These are phyloP conservation scores for Vanderwaltozyma tropicalis DNA, from an alignment of 805 yeast species.

Conservation along the genomic window DNA sequence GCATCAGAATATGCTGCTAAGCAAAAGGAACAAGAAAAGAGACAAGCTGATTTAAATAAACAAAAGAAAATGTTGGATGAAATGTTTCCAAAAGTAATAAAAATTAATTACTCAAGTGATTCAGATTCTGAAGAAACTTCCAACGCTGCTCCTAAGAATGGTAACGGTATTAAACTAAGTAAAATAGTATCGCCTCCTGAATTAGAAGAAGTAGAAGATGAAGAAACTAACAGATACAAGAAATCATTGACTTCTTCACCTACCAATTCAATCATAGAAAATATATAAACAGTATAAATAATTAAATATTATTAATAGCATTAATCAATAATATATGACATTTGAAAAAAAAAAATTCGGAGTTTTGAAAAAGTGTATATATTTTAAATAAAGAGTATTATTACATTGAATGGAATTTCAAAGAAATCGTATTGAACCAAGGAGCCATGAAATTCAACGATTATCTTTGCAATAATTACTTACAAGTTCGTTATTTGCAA, in stretches of 20 bases:
- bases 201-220: conserved; percentile 29
- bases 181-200: conserved; percentile 11
- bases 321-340: background rate
- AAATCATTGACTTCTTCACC: conserved; percentile 17
- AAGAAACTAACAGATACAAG: conserved; percentile 21
- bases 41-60: background rate
- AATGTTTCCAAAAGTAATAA: conserved; percentile 2
- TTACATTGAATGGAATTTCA: too few relatives aligned
- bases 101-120: conserved; percentile 2
- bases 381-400: background rate
- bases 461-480: too few relatives aligned
- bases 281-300: conserved; percentile 6
- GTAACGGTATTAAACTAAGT: background rate
- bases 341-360: too few relatives aligned
- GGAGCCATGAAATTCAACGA: too few relatives aligned
- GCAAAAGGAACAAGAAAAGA: background rate
- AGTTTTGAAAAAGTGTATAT: too few relatives aligned
- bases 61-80: conserved; percentile 3
- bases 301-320: too few relatives aligned
- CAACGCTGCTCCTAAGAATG: too few relatives aligned
- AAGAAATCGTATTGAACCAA: too few relatives aligned
- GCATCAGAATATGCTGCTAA: conserved; percentile 1
- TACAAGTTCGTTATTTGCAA: too few relatives aligned
- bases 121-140: background rate
- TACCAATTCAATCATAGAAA: conserved; percentile 21